Conservation (phyloP, 2,329 filamentous ascomycete genomes). For the Lecanoromycetidae sp. region DNA sequence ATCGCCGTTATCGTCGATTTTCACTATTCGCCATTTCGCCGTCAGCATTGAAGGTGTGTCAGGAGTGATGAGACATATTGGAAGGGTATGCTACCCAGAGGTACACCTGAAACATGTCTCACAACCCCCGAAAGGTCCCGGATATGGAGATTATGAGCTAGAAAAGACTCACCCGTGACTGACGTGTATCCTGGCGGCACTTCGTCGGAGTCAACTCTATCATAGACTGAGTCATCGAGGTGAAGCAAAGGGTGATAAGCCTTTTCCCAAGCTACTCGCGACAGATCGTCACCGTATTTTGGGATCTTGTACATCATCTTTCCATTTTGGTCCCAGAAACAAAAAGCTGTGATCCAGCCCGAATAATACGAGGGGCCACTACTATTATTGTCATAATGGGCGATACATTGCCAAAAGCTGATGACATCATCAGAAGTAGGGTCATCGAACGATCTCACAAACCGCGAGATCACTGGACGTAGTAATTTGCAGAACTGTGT, state of each 20-base stretch:
- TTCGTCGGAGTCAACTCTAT: neutral
- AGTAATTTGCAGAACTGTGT: constrained; percentile 30
- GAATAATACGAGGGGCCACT: constrained; percentile 22
- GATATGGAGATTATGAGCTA: no score
- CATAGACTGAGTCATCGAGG: neutral
- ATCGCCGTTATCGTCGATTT: constrained; percentile 24
- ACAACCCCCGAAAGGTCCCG: no score
- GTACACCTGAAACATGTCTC: no score
- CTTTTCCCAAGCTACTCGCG: neutral
- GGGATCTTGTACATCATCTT: neutral
- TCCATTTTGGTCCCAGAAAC: constrained; percentile 16
- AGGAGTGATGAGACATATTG: no score
- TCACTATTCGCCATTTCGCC: no score
- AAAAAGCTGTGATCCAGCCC: constrained; percentile 31
- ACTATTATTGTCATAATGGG: neutral
- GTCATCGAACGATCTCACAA: constrained; percentile 35
- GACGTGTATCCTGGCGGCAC: constrained; percentile 21
- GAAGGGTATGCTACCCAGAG: no score
- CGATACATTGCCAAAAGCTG: constrained; percentile 33
- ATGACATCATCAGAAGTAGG: constrained; percentile 25
- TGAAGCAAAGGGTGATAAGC: neutral
- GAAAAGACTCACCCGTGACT: no score
- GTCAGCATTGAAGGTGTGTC: no score
- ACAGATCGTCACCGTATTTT: neutral
- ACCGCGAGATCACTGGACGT: constrained; percentile 33